Evolutionary conservation across 805 yeast species (phyloP).

Genomic region (Clavispora santaluciae): DNA sequence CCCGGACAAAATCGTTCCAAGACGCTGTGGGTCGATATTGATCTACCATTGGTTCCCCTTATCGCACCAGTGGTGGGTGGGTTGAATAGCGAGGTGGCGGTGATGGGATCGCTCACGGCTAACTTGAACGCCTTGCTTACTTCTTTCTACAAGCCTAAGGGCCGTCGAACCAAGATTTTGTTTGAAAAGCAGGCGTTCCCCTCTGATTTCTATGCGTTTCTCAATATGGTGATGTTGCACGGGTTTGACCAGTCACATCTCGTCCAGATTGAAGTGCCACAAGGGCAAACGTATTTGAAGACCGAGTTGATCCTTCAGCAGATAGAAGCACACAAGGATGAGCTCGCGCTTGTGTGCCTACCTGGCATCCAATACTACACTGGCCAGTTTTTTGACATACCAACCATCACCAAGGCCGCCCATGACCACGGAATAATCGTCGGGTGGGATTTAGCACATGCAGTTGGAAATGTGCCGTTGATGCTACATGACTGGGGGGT

Average conservation of each 20-base stretch:
- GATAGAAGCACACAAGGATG: constrained; percentile 53
- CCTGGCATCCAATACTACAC: constrained; percentile 92
- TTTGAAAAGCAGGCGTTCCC: constrained; percentile 90
- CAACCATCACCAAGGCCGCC: constrained; percentile 60
- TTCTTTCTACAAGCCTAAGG: constrained; percentile 69
- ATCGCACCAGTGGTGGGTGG: constrained; percentile 79
- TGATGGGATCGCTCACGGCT: constrained; percentile 81
- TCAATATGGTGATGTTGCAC: constrained; percentile 62
- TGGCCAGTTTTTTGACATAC: constrained; percentile 81
- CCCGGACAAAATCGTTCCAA: constrained; percentile 41
- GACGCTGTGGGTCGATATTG: constrained; percentile 82
- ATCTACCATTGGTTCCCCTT: constrained; percentile 65
- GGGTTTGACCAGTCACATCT: constrained; percentile 50
- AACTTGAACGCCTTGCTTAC: constrained; percentile 72
- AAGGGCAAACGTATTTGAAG: constrained; percentile 50
- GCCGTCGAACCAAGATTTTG: constrained; percentile 58
- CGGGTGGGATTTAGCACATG: constrained; percentile 97
- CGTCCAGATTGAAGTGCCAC: constrained; percentile 59
- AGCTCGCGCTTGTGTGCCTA: constrained; percentile 68
- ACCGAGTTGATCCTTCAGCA: constrained; percentile 58
- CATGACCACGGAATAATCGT: constrained; percentile 50
- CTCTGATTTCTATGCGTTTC: constrained; percentile 83
- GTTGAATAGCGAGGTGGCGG: constrained; percentile 68
- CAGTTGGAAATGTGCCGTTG: constrained; percentile 80
- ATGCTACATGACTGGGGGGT: constrained; percentile 81